Percentiles rank a stretch among this genome's conserved stretches.
These are phyloP conservation scores for Plantago ovata DNA, from an alignment of 257 asterid genomes.

Conservation along the genomic window DNA sequence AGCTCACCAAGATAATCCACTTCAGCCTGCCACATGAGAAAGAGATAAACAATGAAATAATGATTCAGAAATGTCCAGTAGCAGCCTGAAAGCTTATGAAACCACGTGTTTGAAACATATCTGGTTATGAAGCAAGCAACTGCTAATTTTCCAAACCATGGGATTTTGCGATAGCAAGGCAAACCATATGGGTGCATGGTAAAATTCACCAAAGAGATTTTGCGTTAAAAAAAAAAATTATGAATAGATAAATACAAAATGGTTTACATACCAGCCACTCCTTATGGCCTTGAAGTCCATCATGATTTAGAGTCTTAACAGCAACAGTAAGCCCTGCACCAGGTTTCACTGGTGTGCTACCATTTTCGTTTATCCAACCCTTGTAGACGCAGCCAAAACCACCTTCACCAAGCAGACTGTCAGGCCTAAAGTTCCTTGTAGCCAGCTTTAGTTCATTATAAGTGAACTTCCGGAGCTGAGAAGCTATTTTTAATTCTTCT, in stretches of 20 bases:
- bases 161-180: not conserved
- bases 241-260: not conserved
- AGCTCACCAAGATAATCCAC: slow-evolving; percentile 77
- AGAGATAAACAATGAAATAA: not conserved
- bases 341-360: slow-evolving; percentile 58
- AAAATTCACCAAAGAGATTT: slow-evolving; percentile 6
- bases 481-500: slow-evolving; percentile 63
- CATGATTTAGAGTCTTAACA: slow-evolving; percentile 74
- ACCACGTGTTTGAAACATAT: not conserved
- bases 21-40: slow-evolving; percentile 61
- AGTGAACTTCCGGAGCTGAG: slow-evolving; percentile 71
- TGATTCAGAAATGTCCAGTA: not conserved
- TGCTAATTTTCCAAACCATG: not conserved
- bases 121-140: not conserved
- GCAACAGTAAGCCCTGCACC: slow-evolving; percentile 86
- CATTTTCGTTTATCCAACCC: slow-evolving; percentile 79
- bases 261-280: slow-evolving; percentile 86
- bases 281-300: slow-evolving; percentile 91
- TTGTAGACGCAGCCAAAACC: slow-evolving; percentile 91
- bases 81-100: not conserved
- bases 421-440: slow-evolving; percentile 68
- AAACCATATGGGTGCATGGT: not conserved
- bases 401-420: slow-evolving; percentile 81
- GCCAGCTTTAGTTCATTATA: slow-evolving; percentile 65
- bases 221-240: not conserved